Conservation (phyloP, 164 flowering plant genomes). For the Chimonanthus salicifolius region DNA sequence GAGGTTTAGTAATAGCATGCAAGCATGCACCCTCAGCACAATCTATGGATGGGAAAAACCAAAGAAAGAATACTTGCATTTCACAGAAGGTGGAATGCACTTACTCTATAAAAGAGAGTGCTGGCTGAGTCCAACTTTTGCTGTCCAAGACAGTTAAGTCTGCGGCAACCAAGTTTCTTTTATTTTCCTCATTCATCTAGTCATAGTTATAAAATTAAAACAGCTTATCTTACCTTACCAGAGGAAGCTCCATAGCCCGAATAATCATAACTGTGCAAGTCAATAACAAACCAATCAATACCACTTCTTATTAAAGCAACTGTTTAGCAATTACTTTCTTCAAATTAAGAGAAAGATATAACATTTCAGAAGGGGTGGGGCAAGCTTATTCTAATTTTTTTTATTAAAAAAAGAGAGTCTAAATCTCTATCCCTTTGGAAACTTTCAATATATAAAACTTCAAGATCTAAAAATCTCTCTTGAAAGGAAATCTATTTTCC, state of each 20-base stretch:
- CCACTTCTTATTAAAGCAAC: background rate
- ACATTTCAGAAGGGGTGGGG: too few species aligned
- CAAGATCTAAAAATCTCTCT: too few species aligned
- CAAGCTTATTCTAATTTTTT: too few species aligned
- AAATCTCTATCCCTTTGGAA: background rate
- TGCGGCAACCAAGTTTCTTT: background rate
- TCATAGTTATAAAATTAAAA: background rate
- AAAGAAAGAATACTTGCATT: background rate
- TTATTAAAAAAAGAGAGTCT: too few species aligned
- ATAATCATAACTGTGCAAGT: conserved; percentile 75
- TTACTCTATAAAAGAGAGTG: background rate
- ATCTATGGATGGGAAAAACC: background rate
- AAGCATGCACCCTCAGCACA: background rate
- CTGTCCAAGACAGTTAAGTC: background rate
- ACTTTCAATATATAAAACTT: too few species aligned
- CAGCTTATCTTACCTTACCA: conserved; percentile 59
- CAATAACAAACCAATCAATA: conserved; percentile 8
- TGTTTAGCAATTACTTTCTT: background rate
- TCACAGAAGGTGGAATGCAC: background rate
- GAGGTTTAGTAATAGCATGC: background rate
- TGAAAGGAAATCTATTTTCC: too few species aligned
- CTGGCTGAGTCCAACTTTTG: background rate
- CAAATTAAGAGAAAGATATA: background rate
- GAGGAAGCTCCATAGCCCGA: conserved; percentile 97
- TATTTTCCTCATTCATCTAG: background rate